Evolutionary conservation across 2,329 filamentous ascomycete species (phyloP), one percentile per base, ranked within the genome.

Genomic region (Exophiala spinifera): DNA sequence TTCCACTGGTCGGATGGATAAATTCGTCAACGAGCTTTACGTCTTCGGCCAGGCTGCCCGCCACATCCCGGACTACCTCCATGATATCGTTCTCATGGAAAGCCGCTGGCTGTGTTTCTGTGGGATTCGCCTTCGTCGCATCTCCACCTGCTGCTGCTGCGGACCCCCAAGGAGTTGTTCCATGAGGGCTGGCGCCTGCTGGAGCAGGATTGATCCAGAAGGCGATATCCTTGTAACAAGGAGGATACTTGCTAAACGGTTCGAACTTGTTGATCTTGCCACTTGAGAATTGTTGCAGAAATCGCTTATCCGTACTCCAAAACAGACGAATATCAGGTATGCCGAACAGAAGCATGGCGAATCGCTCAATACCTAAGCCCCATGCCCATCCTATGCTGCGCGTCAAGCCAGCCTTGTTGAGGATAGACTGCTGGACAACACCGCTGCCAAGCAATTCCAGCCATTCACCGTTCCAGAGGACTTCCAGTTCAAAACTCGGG

Each of bases 71-170:
- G 15, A 96, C 88, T 53, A 96, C 81, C 73, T 97, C 94, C 92
- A 97, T 97, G 48, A 97, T 78, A 71, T 99, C 94, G 72, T 97
- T 97, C 70, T 95, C 91, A 70, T 97, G 92, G 68, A 96, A 90
- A 3, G 72, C 58, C 8, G 61, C 58, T 66, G 15, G 70, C 59
- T 21, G 67, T 63, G 28, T 73, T 71, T 44, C 71, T 69, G 20
- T 70, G 67, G 36, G 70, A 65, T 57, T 70, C 69, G 61, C 62
- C 60, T 59, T 70, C 63, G 57, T 71, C 67, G 63, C 60, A 65
- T 57, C 67, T 70, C 63, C 20, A 65, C 70, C 44, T 65, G 63
- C 47, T 60, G 70, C 46, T 63, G 57, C 56, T n/a, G 63, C 63
- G 15, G 51, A 57, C 15, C 59, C 70, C 64, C 70, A 76, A 54